Base-by-base conservation (phyloP, 2,329 filamentous ascomycete species). In the Grosmannia huntii region DNA sequence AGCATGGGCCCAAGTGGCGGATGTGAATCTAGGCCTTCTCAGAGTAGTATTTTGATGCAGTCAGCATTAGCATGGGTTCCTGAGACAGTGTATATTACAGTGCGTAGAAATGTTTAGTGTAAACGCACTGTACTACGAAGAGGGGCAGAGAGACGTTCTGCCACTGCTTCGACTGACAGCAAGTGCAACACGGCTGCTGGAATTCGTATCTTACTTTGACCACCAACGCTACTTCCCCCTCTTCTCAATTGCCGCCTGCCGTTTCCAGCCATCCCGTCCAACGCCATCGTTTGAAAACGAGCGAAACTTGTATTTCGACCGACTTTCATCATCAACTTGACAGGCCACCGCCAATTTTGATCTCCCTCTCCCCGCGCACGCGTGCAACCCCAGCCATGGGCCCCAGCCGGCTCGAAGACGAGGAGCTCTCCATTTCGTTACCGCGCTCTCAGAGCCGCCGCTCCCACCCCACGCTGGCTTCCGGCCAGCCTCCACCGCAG, bases 371-470 rank as follows among this genome's bases (percentile, higher is more conserved):
- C 19, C 14, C 44, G 21, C 21, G 19, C 50, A 49, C 9, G 4
- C 25, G 25, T 28, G 23, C 56, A 36, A 10, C 23, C 23, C 48
- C 48, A 25, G 56, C 56, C 66, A 81, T 81, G 78, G 73, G 76
- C 68, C 75, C 76, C 61, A 71, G 75, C 69, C 76, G 74, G 65
- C 87, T 87, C 71, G 86, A 91, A 69, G 87, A 90, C 71, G 87
- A 90, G 75, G 87, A 91, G 75, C 83, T 91, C 64, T 87, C 87
- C 72, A 87, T 91, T 70, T 87, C 86, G 66, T 76, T 90, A 64
- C 83, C 81, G 59, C 81, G 82, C 41, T 81, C 82, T 56, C 77
- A 84, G 66, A 80, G 84, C 65, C 81, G 83, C 62, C 82, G 83
- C 56, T 62, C 61, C 11, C 61, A 62, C 50, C 53, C 55, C 7